These are phyloP conservation scores for Debaryomycetaceae sp. DNA, from an alignment of 1,139 yeast species.

Conservation along the genomic window DNA sequence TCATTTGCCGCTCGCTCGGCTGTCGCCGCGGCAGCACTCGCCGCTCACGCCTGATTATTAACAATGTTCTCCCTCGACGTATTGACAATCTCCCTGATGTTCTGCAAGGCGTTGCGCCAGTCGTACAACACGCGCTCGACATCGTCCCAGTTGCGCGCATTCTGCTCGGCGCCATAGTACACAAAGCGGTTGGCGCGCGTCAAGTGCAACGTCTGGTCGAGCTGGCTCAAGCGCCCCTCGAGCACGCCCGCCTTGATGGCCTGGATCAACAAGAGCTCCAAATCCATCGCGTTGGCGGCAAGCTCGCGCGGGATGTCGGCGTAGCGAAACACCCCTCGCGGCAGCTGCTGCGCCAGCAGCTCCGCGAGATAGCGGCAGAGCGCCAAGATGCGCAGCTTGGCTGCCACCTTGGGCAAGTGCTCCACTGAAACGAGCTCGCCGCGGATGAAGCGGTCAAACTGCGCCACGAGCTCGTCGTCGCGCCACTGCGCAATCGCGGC, in stretches of 20 bases:
- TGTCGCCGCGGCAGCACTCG: too few relatives aligned
- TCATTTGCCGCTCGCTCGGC: too few relatives aligned
- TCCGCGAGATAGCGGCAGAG: constrained; percentile 36
- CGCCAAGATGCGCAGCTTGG: constrained; percentile 39
- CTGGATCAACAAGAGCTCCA: constrained; percentile 40
- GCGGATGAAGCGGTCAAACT: constrained; percentile 31
- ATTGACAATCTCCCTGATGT: constrained; percentile 42
- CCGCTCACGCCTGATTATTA: constrained; percentile 13
- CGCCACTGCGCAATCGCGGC: constrained; percentile 22
- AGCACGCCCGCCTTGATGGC: constrained; percentile 42
- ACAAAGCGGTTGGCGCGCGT: constrained; percentile 42
- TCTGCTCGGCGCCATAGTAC: constrained; percentile 33
- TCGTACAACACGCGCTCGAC: constrained; percentile 33
- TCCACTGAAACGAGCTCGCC: constrained; percentile 24
- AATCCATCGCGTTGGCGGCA: constrained; percentile 28
- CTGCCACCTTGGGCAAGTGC: constrained; percentile 16
- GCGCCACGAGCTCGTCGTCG: constrained; percentile 21
- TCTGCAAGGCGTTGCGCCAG: constrained; percentile 39
- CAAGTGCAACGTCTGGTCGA: constrained; percentile 39
- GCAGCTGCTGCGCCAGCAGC: constrained; percentile 11
- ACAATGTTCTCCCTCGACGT: constrained; percentile 43
- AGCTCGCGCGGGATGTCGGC: constrained; percentile 32
- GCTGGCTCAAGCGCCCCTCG: constrained; percentile 47
- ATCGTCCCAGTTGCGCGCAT: constrained; percentile 33
- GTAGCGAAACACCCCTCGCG: constrained; percentile 30